These are phyloP conservation scores for Serpula lacrymans DNA, from an alignment of 768 basidiomycete species.

Conservation along the genomic window DNA sequence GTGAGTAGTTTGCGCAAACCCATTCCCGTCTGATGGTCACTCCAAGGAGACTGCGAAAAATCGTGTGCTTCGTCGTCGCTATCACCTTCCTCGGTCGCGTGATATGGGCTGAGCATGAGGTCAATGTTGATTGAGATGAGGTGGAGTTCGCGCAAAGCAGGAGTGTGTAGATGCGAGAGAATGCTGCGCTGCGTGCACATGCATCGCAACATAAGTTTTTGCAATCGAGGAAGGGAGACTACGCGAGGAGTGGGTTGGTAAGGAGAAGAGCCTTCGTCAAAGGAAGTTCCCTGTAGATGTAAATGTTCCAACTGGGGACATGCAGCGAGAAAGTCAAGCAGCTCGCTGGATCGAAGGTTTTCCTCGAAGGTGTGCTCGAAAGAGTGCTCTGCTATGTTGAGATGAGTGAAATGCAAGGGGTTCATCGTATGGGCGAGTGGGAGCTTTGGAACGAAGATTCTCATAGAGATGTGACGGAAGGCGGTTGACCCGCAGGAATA, in stretches of 20 bases:
- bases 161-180: conserved; percentile 61
- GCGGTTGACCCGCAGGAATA: conserved; percentile 31
- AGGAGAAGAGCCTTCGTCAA: conserved; percentile 40
- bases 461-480: conserved; percentile 43
- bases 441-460: conserved; percentile 45
- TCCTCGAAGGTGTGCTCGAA: conserved; percentile 32
- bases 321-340: conserved; percentile 58
- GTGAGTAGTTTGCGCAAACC: conserved; percentile 64
- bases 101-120: conserved; percentile 32
- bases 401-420: conserved; percentile 52
- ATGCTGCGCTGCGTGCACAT: conserved; percentile 64
- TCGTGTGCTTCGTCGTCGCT: conserved; percentile 72
- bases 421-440: conserved; percentile 42
- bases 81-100: conserved; percentile 54
- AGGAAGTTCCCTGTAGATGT: conserved; percentile 51
- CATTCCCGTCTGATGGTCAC: conserved; percentile 79
- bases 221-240: conserved; percentile 55
- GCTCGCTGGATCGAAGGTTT: conserved; percentile 41
- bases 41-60: conserved; percentile 73
- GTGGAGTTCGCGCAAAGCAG: conserved; percentile 55
- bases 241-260: conserved; percentile 30
- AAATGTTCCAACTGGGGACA: conserved; percentile 63
- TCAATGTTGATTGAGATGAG: conserved; percentile 70
- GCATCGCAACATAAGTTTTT: conserved; percentile 51
- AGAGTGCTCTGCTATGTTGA: conserved; percentile 53